These are phyloP conservation scores for Penicillium crustosum DNA, from an alignment of 2,329 filamentous ascomycete species.

Conservation along the genomic window DNA sequence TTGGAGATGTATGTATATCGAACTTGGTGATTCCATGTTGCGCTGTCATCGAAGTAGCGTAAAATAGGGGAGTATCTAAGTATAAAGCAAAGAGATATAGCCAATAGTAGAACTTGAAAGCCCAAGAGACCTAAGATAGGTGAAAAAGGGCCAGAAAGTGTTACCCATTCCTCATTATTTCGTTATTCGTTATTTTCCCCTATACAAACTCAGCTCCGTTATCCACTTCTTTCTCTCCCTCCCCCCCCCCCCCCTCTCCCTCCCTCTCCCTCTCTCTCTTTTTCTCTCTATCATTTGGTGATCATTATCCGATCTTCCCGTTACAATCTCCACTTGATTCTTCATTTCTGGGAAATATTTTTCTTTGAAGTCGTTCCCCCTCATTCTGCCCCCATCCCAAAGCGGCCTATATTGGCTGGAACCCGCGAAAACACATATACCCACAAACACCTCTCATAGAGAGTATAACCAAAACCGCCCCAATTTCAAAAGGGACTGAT, in stretches of 20 bases:
- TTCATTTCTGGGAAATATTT: background rate
- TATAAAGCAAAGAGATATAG: background rate
- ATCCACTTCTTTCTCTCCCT: conserved; percentile 20
- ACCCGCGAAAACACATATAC: conserved; percentile 19
- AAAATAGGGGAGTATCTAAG: background rate
- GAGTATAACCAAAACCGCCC: conserved; percentile 1
- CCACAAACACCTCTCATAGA: conserved; percentile 18
- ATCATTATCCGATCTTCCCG: background rate
- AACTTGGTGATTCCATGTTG: background rate
- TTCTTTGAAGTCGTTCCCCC: conserved; percentile 2
- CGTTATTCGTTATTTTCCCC: conserved; percentile 7
- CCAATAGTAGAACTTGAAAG: background rate
- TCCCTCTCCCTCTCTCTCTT: conserved; percentile 3
- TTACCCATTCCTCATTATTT: conserved; percentile 5
- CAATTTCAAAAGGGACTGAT: conserved; percentile 30
- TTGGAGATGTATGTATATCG: background rate
- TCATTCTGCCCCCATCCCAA: conserved; percentile 13
- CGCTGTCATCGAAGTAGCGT: background rate
- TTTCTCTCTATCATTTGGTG: background rate
- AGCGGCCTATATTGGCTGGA: conserved; percentile 12
- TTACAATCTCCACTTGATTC: background rate
- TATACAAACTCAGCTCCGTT: conserved; percentile 21
- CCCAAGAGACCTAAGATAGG: background rate
- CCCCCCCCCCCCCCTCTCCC: conserved; percentile 12
- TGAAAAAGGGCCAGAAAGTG: background rate